A percentile compares a stretch with the other conserved stretches of the same genome.
phyloP scores from a whole-genome alignment of 1,284 basidiomycete genomes.

The Fomitopsis schrenkii region DNA sequence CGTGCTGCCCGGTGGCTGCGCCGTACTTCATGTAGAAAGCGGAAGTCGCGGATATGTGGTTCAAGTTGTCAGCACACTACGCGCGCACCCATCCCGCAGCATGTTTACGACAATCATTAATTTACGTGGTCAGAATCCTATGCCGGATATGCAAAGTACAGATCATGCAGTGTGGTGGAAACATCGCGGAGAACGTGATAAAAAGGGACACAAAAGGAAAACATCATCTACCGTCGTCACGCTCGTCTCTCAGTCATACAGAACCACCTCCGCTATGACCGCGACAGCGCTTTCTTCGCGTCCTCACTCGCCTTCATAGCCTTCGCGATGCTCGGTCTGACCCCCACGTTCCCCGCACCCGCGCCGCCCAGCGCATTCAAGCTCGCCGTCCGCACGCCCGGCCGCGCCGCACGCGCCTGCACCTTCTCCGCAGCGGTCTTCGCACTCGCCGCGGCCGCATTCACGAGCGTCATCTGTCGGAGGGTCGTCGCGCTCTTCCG shows the following conservation, averaged over 20 bases:
- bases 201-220: too few species aligned
- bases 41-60: too few species aligned
- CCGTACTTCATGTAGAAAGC: too few species aligned
- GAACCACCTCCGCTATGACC: conserved; percentile 27
- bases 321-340: conserved; percentile 38
- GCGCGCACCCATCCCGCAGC: too few species aligned
- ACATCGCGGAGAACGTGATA: too few species aligned
- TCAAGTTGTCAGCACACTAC: too few species aligned
- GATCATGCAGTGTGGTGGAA: too few species aligned
- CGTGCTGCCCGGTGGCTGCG: too few species aligned
- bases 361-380: conserved; percentile 2
- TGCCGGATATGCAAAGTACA: too few species aligned
- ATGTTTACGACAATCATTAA: too few species aligned
- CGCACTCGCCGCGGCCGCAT: conserved; percentile 31
- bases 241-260: not conserved
- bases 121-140: too few species aligned
- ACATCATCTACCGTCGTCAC: not conserved
- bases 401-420: not conserved
- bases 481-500: conserved; percentile 39
- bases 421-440: not conserved
- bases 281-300: conserved; percentile 41
- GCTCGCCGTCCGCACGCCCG: not conserved
- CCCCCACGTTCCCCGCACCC: conserved; percentile 7
- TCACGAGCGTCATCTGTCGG: conserved; percentile 61
- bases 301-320: conserved; percentile 48